Evolutionary conservation across 2,329 filamentous ascomycete species (phyloP), one percentile per base, ranked within the genome.

Genomic region (Huntiella bhutanensis): DNA sequence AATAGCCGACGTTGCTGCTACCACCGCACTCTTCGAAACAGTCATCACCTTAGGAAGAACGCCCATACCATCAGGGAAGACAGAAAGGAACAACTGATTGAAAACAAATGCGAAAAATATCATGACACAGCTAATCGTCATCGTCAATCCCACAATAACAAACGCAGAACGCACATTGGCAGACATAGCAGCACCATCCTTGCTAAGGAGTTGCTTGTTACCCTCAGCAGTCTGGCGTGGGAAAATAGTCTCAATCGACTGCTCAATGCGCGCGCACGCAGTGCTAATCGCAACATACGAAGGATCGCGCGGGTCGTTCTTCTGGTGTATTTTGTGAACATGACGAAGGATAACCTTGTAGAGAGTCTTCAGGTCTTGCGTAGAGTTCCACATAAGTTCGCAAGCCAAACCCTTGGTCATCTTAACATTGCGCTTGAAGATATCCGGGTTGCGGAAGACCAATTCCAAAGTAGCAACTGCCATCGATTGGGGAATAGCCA

Each of bases 381-480:
- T 93, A 8, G 84, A 92, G 56, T 94, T 76, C 51, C 78, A 71
- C 91, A 98, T 96, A 55, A 96, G 68, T 54, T 80, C 71, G 61
- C 91, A 96, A 34, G 91, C 87, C 54, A 88, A 76, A 32, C 91
- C 91, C 67, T 94, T 96, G 49, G 83, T 88, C 62, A 98, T 95
- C 67, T 98, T 98, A 65, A 98, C 68, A 57, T 95, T 91, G 53
- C 73, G 77, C 59, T 88, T 64, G 59, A 94, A 92, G 49, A 98
- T 77, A 50, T 70, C 71, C 16, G 83, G 82, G 62, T 98, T 98
- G 56, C 82, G 80, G 75, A 96, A 98, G 55, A 88, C 82, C 13
- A 85, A 68, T 55, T 95, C 87, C 37, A 96, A 66, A 0, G 88
- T 96, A 6, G 91, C 88, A 60, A 98, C 95, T 45, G 88, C 91